phyloP scores from a whole-genome alignment of 2,329 filamentous ascomycete genomes.

The Ophiostoma montium region DNA sequence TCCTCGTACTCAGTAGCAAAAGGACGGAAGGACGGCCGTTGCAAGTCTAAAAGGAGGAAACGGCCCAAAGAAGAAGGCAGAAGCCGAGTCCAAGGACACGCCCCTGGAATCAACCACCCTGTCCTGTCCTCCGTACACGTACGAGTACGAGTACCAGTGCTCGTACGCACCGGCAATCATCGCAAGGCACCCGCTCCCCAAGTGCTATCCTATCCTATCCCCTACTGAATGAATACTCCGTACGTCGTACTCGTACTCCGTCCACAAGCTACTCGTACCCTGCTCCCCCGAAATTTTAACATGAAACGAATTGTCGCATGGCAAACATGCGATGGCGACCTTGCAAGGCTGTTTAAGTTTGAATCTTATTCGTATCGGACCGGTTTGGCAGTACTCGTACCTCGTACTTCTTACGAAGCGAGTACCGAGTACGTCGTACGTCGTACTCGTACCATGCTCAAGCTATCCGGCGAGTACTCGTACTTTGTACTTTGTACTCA shows the following conservation, averaged over 20 bases:
- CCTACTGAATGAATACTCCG: no score
- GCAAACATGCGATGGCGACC: slow-evolving; percentile 1
- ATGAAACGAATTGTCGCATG: neutral
- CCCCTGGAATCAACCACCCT: neutral
- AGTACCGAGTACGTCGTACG: no score
- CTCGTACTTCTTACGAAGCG: no score
- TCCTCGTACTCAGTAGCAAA: no score
- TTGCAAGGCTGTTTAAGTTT: neutral
- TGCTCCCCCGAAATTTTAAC: neutral
- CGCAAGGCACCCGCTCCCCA: slow-evolving; percentile 1
- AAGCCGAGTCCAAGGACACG: no score
- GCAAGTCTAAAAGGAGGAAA: no score
- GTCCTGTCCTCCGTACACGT: neutral
- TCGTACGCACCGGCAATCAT: neutral
- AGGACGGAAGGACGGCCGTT: no score
- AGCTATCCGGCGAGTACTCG: no score
- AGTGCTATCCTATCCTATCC: neutral
- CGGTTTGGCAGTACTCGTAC: neutral
- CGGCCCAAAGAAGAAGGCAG: no score
- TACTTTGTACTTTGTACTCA: no score
- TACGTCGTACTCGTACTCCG: neutral
- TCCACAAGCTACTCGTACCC: neutral
- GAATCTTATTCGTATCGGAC: neutral
- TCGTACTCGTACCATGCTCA: no score
- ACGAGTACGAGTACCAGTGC: no score